phyloP scores from a whole-genome alignment of 2,329 filamentous ascomycete genomes.

The Aphanocladium album region DNA sequence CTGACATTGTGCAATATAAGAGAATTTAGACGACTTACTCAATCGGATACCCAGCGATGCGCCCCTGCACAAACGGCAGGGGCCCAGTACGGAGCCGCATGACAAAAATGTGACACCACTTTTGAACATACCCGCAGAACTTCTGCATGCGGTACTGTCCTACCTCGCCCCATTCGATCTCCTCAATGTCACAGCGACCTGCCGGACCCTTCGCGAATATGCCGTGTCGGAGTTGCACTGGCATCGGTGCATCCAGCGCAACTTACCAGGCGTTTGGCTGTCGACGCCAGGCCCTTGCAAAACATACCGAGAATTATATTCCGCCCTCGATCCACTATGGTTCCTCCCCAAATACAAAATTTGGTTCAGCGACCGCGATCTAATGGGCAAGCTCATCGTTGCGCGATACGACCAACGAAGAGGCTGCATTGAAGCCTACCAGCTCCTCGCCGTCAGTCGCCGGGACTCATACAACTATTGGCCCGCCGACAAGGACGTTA shows the following conservation, averaged over 20 bases:
- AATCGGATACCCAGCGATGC: conserved; percentile 7
- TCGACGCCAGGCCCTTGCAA: conserved; percentile 51
- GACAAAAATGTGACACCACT: conserved; percentile 27
- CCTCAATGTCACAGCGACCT: conserved; percentile 53
- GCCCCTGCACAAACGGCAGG: conserved; percentile 5
- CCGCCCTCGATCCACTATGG: conserved; percentile 74
- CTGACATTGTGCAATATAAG: conserved; percentile 1
- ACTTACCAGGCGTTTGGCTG: conserved; percentile 55
- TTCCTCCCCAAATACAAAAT: conserved; percentile 75
- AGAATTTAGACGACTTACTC: conserved; percentile 10
- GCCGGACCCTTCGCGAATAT: conserved; percentile 53
- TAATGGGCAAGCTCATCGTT: conserved; percentile 70
- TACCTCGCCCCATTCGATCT: conserved; percentile 64
- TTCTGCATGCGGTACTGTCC: conserved; percentile 66
- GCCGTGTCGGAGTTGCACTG: conserved; percentile 65
- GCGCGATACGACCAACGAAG: conserved; percentile 68
- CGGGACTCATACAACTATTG: conserved; percentile 55
- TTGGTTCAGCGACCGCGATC: conserved; percentile 75
- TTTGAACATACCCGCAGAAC: conserved; percentile 63
- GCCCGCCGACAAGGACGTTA: conserved; percentile 58
- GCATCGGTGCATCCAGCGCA: conserved; percentile 62
- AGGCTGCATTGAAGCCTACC: conserved; percentile 76
- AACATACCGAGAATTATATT: conserved; percentile 67
- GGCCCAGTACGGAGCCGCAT: conserved; percentile 5
- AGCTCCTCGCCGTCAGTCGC: conserved; percentile 61